Evolutionary conservation across 106 monocot species (phyloP).

Genomic region (Vanilla planifolia): DNA sequence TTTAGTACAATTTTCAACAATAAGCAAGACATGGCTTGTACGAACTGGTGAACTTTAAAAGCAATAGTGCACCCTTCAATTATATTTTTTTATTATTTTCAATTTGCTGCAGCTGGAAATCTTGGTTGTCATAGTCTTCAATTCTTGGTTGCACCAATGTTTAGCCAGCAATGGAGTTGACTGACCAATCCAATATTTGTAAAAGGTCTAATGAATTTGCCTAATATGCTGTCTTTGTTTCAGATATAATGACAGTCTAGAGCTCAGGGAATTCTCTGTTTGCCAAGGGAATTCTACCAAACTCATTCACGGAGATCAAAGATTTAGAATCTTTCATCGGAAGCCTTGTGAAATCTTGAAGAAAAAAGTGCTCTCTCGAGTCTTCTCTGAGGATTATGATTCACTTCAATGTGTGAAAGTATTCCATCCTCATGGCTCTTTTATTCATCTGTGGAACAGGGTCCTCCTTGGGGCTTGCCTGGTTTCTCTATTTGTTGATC

Average conservation of each 20-base stretch:
- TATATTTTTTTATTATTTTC: background rate
- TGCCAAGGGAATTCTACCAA: background rate
- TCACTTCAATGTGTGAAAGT: slow-evolving; percentile 23
- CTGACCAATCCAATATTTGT: background rate
- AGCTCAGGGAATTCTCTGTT: slow-evolving; percentile 1
- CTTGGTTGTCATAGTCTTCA: background rate
- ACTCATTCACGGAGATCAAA: background rate
- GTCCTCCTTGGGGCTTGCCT: slow-evolving; percentile 49
- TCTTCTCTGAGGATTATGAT: slow-evolving; percentile 79
- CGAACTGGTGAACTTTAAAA: background rate
- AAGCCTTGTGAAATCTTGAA: slow-evolving; percentile 27
- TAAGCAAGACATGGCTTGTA: background rate
- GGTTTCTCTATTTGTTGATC: slow-evolving; percentile 71
- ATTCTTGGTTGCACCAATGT: background rate
- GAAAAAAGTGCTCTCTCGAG: slow-evolving; percentile 43
- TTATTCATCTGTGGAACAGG: slow-evolving; percentile 59
- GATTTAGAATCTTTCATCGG: slow-evolving; percentile 10
- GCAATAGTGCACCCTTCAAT: background rate
- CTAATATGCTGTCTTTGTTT: background rate
- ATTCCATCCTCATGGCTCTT: slow-evolving; percentile 55
- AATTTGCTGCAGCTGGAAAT: background rate
- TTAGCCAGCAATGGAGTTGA: background rate
- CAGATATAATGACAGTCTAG: slow-evolving; percentile 32
- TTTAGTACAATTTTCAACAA: background rate
- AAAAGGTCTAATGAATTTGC: background rate